Percentiles rank a stretch among this genome's conserved stretches.
These are phyloP conservation scores for Fomitopsis pinicola DNA, from an alignment of 1,284 basidiomycete species.

Conservation along the genomic window DNA sequence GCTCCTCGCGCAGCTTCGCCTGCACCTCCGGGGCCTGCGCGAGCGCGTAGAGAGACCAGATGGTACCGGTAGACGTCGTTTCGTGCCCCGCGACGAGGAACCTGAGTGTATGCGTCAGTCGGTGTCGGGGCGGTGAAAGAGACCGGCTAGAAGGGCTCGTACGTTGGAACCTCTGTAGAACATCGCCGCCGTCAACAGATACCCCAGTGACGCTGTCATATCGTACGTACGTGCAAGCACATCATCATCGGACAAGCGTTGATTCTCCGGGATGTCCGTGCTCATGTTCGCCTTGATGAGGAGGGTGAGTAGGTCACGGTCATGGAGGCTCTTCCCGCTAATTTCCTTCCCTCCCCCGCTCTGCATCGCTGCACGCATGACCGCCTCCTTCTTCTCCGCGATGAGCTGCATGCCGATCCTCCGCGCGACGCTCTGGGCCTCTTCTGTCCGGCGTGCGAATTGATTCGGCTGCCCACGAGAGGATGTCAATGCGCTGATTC, in stretches of 20 bases:
- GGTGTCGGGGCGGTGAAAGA: not conserved
- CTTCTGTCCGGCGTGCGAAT: slow-evolving; percentile 13
- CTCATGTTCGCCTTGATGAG: slow-evolving; percentile 48
- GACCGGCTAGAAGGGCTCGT: not conserved
- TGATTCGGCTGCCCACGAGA: slow-evolving; percentile 25
- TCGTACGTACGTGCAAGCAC: slow-evolving; percentile 48
- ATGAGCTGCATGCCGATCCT: slow-evolving; percentile 35
- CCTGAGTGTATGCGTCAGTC: slow-evolving; percentile 2
- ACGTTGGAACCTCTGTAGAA: slow-evolving; percentile 11
- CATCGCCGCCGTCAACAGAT: not conserved
- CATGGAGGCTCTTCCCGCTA: slow-evolving; percentile 15
- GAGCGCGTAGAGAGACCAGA: slow-evolving; percentile 66
- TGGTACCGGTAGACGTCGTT: slow-evolving; percentile 45
- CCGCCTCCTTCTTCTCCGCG: slow-evolving; percentile 34
- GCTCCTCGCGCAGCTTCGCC: slow-evolving; percentile 64
- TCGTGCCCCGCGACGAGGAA: slow-evolving; percentile 75
- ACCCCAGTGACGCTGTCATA: not conserved
- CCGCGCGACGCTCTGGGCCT: slow-evolving; percentile 26
- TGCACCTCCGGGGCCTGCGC: slow-evolving; percentile 53
- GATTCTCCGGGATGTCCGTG: slow-evolving; percentile 34
- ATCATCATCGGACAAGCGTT: slow-evolving; percentile 49
- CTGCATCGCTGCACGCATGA: slow-evolving; percentile 9
- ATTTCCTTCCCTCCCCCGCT: slow-evolving; percentile 12
- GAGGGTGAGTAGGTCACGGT: slow-evolving; percentile 28
- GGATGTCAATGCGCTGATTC: not conserved